These are phyloP conservation scores for Saprolegnia parasitica DNA, from an alignment of 352 stramenopile genomes.

Conservation along the genomic window DNA sequence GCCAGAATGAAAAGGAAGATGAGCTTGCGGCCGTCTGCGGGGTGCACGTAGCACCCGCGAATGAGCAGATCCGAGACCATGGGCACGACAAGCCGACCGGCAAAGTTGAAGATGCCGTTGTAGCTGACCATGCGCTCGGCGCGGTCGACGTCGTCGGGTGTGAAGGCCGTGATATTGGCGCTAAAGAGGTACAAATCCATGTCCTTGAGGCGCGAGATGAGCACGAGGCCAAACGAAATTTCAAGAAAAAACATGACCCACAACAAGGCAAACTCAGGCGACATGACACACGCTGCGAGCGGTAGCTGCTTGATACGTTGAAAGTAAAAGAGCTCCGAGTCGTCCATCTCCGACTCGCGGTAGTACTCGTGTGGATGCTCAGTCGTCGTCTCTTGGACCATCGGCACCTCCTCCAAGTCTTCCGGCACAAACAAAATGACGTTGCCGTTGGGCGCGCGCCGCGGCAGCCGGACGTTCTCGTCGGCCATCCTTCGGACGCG, in stretches of 20 bases:
- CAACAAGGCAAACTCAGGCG: conserved; percentile 49
- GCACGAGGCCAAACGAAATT: conserved; percentile 52
- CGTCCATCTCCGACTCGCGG: conserved; percentile 6
- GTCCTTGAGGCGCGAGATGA: conserved; percentile 51
- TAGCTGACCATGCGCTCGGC: conserved; percentile 39
- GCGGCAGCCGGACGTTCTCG: background rate
- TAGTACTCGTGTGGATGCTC: conserved; percentile 9
- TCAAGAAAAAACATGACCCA: conserved; percentile 62
- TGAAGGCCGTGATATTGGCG: conserved; percentile 31
- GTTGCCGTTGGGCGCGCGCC: background rate
- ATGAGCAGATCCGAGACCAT: conserved; percentile 44
- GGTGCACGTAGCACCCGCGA: conserved; percentile 40
- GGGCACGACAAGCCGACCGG: conserved; percentile 44
- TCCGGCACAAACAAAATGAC: conserved; percentile 26
- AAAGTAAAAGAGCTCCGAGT: conserved; percentile 17
- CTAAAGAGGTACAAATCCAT: conserved; percentile 51
- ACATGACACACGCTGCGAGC: conserved; percentile 21
- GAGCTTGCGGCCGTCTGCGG: conserved; percentile 39
- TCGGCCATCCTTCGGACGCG: too few relatives aligned
- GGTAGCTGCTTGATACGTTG: conserved; percentile 38
- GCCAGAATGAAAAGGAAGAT: conserved; percentile 58
- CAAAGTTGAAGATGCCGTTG: conserved; percentile 60
- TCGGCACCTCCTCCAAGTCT: background rate
- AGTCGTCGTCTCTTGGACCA: background rate
- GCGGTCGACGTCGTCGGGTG: background rate